Conservation (phyloP, 257 asterid genomes). For the Prunella vulgaris region DNA sequence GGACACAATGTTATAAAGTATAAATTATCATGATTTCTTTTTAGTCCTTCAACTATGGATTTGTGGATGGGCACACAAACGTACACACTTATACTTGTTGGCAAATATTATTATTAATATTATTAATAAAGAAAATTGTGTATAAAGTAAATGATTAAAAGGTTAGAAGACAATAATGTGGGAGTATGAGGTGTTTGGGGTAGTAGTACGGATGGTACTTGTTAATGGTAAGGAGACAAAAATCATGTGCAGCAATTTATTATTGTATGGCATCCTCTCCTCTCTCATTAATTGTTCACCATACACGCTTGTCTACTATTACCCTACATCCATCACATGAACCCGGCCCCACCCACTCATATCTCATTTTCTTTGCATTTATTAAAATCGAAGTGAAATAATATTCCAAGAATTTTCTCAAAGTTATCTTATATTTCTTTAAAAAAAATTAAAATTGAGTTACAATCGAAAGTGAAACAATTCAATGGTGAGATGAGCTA, state of each 20-base stretch:
- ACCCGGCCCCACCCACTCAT: not conserved
- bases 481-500: too few species aligned
- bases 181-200: conserved; percentile 12
- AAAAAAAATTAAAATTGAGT: too few species aligned
- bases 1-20: too few species aligned
- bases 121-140: not conserved
- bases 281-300: conserved; percentile 9
- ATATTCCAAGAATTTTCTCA: too few species aligned
- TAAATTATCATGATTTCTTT: too few species aligned
- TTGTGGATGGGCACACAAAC: too few species aligned
- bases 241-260: conserved; percentile 27
- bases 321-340: conserved; percentile 20
- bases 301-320: conserved; percentile 17
- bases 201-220: conserved; percentile 27
- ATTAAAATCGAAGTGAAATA: not conserved
- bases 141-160: not conserved
- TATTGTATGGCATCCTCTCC: conserved; percentile 15
- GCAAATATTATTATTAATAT: not conserved
- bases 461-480: too few species aligned
- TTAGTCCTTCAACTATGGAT: too few species aligned
- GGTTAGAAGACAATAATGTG: not conserved
- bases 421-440: too few species aligned
- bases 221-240: conserved; percentile 14
- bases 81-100: not conserved
- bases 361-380: not conserved